phyloP scores from a whole-genome alignment of 1,284 basidiomycete species.

The Schizophyllum commune region DNA sequence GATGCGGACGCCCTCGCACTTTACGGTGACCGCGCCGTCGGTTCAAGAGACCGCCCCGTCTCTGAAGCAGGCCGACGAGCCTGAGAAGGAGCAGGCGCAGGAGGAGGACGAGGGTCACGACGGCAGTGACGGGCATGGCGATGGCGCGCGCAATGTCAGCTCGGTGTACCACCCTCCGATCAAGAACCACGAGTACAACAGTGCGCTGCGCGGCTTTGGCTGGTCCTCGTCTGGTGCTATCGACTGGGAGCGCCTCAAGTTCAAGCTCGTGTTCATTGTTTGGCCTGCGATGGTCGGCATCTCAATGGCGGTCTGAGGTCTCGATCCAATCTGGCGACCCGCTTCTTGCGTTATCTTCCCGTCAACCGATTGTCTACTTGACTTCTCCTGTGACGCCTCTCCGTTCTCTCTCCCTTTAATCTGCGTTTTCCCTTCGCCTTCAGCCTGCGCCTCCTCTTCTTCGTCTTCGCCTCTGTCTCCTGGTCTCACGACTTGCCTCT shows the following conservation, averaged over 20 bases:
- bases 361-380: too few relatives aligned
- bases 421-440: too few relatives aligned
- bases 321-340: too few relatives aligned
- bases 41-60: background rate
- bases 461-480: background rate
- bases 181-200: background rate
- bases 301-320: slow-evolving; percentile 34
- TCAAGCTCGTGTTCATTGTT: slow-evolving; percentile 43
- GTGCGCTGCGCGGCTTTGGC: background rate
- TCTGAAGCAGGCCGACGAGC: background rate
- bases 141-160: background rate
- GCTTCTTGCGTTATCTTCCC: too few relatives aligned
- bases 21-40: background rate
- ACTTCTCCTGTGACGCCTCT: too few relatives aligned
- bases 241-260: slow-evolving; percentile 12
- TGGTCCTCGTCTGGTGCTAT: background rate
- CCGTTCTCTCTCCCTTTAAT: too few relatives aligned
- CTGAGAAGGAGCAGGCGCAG: background rate
- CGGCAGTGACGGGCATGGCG: background rate
- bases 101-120: background rate
- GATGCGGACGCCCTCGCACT: background rate
- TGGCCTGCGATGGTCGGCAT: slow-evolving; percentile 52
- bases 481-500: background rate
- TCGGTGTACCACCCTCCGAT: background rate
- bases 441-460: background rate